phyloP scores from a whole-genome alignment of 139 green algal species.

The Haematococcus sp. region DNA sequence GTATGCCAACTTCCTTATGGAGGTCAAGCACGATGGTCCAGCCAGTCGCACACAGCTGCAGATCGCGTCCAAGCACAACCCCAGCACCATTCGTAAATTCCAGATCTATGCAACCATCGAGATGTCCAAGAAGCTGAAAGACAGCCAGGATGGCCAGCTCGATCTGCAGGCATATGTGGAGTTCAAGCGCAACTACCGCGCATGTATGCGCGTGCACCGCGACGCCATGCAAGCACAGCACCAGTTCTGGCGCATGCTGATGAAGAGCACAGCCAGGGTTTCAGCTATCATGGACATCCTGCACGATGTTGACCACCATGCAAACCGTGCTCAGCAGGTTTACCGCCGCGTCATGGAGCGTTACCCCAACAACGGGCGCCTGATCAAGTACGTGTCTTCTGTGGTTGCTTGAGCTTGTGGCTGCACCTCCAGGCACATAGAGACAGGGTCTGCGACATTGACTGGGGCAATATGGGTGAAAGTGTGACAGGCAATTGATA shows the following conservation, averaged over 20 bases:
- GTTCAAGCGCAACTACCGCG: constrained; percentile 30
- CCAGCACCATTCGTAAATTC: constrained; percentile 2
- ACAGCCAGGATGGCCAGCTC: constrained; percentile 19
- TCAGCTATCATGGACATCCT: background rate
- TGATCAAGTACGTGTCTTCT: background rate
- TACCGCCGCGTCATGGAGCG: constrained; percentile 32
- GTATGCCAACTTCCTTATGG: constrained; percentile 39
- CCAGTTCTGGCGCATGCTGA: constrained; percentile 23
- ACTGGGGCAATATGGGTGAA: too few species aligned
- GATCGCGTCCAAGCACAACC: constrained; percentile 26
- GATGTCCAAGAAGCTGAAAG: constrained; percentile 20
- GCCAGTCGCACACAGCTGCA: constrained; percentile 42
- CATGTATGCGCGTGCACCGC: constrained; percentile 21
- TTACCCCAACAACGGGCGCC: constrained; percentile 40
- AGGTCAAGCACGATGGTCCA: constrained; percentile 35
- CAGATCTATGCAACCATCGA: constrained; percentile 24
- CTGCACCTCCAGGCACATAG: background rate
- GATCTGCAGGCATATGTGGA: constrained; percentile 39
- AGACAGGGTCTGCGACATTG: background rate
- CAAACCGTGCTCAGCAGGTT: background rate
- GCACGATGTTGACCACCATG: constrained; percentile 11
- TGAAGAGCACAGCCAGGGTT: constrained; percentile 4
- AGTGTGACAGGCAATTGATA: too few species aligned
- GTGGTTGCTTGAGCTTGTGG: too few species aligned
- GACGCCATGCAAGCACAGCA: constrained; percentile 8